Conservation (phyloP, 257 asterid genomes). For the Schizonepeta tenuifolia region DNA sequence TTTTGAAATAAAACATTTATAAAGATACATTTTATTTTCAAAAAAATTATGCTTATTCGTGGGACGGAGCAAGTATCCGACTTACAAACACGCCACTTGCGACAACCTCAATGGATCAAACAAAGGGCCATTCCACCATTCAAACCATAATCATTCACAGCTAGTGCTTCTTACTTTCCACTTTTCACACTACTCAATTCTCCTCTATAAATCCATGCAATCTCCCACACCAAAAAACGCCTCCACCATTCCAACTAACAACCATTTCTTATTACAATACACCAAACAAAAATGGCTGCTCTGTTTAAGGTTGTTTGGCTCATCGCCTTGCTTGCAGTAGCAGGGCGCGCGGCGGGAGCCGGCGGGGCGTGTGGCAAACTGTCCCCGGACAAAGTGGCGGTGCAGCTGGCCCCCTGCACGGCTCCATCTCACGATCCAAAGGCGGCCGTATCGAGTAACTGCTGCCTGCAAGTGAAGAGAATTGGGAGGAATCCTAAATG, state of each 20-base stretch:
- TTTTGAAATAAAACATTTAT: too few relatives aligned
- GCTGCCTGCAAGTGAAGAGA: constrained; percentile 46
- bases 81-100: neutral
- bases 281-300: constrained; percentile 17
- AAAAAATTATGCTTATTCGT: too few relatives aligned
- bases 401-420: constrained; percentile 45
- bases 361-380: constrained; percentile 32
- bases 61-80: too few relatives aligned
- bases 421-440: constrained; percentile 34
- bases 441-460: constrained; percentile 41
- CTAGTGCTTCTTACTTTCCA: constrained; percentile 21
- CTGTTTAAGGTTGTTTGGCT: constrained; percentile 22
- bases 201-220: neutral
- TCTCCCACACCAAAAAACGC: neutral
- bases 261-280: neutral
- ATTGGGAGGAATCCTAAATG: constrained; percentile 49
- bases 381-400: constrained; percentile 46
- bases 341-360: constrained; percentile 22
- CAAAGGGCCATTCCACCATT: constrained; percentile 13
- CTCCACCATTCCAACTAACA: neutral
- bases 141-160: constrained; percentile 4
- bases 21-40: too few relatives aligned
- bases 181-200: constrained; percentile 28
- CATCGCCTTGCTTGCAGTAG: constrained; percentile 21
- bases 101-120: constrained; percentile 22